A percentile compares a stretch with the other conserved stretches of the same genome.
Evolutionary conservation across 164 flowering plant species (phyloP).

Genomic region (Magnolia officinalis): DNA sequence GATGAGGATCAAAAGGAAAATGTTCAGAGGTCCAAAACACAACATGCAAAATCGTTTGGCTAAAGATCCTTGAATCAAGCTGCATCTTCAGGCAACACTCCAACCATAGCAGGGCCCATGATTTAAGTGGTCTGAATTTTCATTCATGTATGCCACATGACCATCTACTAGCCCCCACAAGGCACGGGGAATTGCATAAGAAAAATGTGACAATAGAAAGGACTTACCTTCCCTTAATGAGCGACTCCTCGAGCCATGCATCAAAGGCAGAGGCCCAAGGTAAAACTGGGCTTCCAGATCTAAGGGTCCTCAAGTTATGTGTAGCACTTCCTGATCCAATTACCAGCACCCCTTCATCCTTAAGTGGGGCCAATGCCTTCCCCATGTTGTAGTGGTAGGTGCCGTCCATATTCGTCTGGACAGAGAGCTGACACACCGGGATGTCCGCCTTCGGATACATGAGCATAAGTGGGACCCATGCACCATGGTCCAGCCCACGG

Average conservation of each 20-base stretch:
- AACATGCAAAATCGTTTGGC: too few relatives aligned
- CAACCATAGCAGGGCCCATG: too few relatives aligned
- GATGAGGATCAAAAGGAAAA: too few relatives aligned
- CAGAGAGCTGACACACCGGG: conserved; percentile 78
- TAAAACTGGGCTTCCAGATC: conserved; percentile 7
- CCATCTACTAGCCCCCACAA: not conserved
- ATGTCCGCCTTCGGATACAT: conserved; percentile 86
- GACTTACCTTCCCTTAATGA: conserved; percentile 58
- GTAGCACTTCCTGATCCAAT: conserved; percentile 82
- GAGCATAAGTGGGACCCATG: conserved; percentile 85
- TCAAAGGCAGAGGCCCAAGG: conserved; percentile 75
- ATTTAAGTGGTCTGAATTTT: too few relatives aligned
- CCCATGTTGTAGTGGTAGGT: conserved; percentile 77
- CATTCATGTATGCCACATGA: too few relatives aligned
- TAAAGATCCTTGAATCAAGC: too few relatives aligned
- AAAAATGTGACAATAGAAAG: not conserved
- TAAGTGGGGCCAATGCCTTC: conserved; percentile 69
- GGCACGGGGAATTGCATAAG: not conserved
- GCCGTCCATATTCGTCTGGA: conserved; percentile 49
- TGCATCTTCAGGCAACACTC: too few relatives aligned
- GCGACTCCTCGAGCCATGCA: conserved; percentile 71
- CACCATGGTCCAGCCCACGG: conserved; percentile 89
- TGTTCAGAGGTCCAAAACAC: too few relatives aligned
- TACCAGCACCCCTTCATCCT: conserved; percentile 76
- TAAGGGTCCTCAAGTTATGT: conserved; percentile 52